phyloP scores from a whole-genome alignment of 768 basidiomycete species.

The Rubroboletus satanas region DNA sequence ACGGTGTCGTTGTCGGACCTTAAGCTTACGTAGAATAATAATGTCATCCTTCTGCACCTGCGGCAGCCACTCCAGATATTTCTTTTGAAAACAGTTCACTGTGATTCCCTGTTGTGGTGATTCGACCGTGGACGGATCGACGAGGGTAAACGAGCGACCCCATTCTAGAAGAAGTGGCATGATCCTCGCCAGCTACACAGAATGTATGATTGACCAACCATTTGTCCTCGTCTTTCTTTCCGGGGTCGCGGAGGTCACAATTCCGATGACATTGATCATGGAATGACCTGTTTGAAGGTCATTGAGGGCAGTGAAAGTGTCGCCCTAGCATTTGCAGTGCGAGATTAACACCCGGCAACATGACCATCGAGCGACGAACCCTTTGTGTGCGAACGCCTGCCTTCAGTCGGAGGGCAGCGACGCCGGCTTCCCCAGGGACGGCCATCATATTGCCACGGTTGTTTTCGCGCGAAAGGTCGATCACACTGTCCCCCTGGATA shows the following conservation, averaged over 20 bases:
- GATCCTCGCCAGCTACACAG: background rate
- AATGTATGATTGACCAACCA: constrained; percentile 20
- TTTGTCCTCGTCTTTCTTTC: constrained; percentile 19
- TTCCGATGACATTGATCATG: constrained; percentile 30
- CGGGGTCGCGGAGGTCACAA: constrained; percentile 23
- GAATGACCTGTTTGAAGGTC: constrained; percentile 12
- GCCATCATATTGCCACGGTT: background rate
- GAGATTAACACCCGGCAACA: background rate
- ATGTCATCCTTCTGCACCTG: constrained; percentile 45
- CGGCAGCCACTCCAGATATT: constrained; percentile 49
- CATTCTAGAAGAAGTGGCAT: constrained; percentile 38
- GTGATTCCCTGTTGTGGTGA: constrained; percentile 24
- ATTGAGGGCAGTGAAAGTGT: constrained; percentile 20
- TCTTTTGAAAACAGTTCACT: constrained; percentile 52
- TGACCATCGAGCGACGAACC: constrained; percentile 14
- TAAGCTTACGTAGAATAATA: constrained; percentile 47
- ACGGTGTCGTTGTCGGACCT: constrained; percentile 33
- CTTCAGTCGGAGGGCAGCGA: constrained; percentile 4
- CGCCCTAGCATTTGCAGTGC: constrained; percentile 20
- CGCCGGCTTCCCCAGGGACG: background rate
- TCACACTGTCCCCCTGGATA: background rate
- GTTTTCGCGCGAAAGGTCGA: background rate
- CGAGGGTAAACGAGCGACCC: constrained; percentile 41
- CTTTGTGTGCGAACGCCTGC: constrained; percentile 28
- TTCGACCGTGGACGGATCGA: constrained; percentile 48